Evolutionary conservation across 305 asterid species (phyloP).

Genomic region (Solanum hybrid): DNA sequence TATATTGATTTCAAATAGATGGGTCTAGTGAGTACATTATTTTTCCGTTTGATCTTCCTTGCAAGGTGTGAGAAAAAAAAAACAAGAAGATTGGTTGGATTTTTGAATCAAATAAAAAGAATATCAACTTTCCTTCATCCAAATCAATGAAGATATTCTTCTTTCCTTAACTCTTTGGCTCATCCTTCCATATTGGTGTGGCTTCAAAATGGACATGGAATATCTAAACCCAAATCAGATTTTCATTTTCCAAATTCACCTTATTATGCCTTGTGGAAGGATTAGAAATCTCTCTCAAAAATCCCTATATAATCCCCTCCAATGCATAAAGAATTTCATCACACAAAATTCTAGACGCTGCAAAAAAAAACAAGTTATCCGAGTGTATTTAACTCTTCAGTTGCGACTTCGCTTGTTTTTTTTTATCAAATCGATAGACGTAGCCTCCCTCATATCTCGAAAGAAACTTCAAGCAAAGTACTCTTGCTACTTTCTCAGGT

Average conservation of each 20-base stretch:
- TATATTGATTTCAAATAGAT: background rate
- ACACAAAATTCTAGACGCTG: background rate
- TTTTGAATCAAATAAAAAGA: too few relatives aligned
- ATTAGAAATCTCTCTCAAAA: background rate
- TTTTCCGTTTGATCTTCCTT: too few relatives aligned
- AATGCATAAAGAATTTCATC: background rate
- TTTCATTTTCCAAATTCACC: background rate
- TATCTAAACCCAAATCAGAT: background rate
- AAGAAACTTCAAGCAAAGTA: background rate
- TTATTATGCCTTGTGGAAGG: background rate
- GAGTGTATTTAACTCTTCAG: too few relatives aligned
- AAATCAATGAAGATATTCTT: background rate
- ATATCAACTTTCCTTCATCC: background rate
- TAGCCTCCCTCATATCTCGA: background rate
- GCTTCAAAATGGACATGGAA: background rate
- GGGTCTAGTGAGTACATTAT: background rate
- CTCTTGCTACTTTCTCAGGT: background rate
- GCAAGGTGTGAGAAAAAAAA: background rate
- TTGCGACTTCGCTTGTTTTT: background rate
- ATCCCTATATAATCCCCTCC: background rate
- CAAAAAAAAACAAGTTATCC: background rate
- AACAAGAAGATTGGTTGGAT: too few relatives aligned
- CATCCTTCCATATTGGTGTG: background rate
- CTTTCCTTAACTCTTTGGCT: background rate
- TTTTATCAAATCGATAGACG: background rate